Conservation (phyloP, 2,329 filamentous ascomycete genomes). For the Lasiodiplodia citricola region DNA sequence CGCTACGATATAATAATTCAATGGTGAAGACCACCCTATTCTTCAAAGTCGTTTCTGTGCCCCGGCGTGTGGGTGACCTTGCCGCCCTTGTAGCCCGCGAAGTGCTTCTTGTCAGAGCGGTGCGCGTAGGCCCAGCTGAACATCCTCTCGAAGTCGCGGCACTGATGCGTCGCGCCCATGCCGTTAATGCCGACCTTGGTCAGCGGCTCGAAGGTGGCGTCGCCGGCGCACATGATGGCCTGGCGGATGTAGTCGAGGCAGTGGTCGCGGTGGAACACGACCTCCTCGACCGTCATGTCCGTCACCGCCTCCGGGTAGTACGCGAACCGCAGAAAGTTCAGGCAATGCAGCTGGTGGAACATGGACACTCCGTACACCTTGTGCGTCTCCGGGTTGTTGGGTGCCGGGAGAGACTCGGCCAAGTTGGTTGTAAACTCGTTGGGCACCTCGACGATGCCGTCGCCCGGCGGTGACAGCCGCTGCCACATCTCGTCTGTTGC, state of each 20-base stretch:
- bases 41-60: slow-evolving; percentile 1
- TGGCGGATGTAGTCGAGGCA: slow-evolving; percentile 29
- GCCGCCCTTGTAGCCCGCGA: not conserved
- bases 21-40: not conserved
- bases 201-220: slow-evolving; percentile 24
- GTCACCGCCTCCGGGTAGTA: slow-evolving; percentile 32
- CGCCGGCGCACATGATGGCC: slow-evolving; percentile 26
- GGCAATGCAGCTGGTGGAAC: slow-evolving; percentile 40
- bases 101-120: not conserved
- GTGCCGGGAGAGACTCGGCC: not conserved
- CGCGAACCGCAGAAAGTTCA: slow-evolving; percentile 41
- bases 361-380: slow-evolving; percentile 30
- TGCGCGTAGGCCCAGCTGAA: slow-evolving; percentile 23
- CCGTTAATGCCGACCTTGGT: slow-evolving; percentile 4
- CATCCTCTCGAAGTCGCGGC: slow-evolving; percentile 10
- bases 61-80: slow-evolving; percentile 15
- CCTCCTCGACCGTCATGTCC: not conserved
- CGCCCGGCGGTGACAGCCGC: slow-evolving; percentile 4
- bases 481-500: slow-evolving; percentile 8
- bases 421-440: not conserved
- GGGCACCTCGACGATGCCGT: slow-evolving; percentile 9
- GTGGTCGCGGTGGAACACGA: slow-evolving; percentile 21
- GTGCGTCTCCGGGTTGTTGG: not conserved
- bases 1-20: not conserved
- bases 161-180: slow-evolving; percentile 14